Evolutionary conservation across 2,329 filamentous ascomycete genomes (phyloP).

Genomic region (Fusarium sp.): DNA sequence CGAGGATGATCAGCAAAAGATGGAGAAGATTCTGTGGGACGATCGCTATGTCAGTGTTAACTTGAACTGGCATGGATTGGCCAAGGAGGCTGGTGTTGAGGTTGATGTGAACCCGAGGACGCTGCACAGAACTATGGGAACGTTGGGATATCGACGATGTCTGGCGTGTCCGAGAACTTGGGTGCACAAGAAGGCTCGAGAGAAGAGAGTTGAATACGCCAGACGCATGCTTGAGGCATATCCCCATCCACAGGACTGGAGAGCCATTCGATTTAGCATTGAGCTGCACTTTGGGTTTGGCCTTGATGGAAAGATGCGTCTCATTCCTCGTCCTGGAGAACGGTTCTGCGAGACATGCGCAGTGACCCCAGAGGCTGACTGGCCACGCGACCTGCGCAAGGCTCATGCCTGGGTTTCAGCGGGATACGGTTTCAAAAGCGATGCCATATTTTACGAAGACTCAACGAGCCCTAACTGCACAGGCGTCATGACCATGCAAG

Average conservation of each 20-base stretch:
- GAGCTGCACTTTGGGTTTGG: constrained; percentile 55
- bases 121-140: constrained; percentile 53
- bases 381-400: constrained; percentile 50
- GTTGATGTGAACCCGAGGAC: constrained; percentile 50
- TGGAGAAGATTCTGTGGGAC: constrained; percentile 54
- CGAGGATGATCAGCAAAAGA: constrained; percentile 50
- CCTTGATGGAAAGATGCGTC: constrained; percentile 50
- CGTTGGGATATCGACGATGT: constrained; percentile 51
- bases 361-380: constrained; percentile 39
- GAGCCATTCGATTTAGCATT: constrained; percentile 49
- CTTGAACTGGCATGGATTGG: constrained; percentile 50
- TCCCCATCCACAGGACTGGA: constrained; percentile 49
- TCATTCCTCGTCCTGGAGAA: constrained; percentile 51
- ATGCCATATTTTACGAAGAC: constrained; percentile 52
- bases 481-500: constrained; percentile 49
- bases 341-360: constrained; percentile 46
- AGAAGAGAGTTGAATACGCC: constrained; percentile 51
- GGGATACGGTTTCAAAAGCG: constrained; percentile 52
- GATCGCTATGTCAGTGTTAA: constrained; percentile 46
- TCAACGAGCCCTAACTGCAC: constrained; percentile 48
- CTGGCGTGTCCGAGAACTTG: constrained; percentile 46
- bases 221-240: constrained; percentile 48
- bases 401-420: constrained; percentile 52
- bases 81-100: constrained; percentile 49
- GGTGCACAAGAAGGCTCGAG: constrained; percentile 47